phyloP scores from a whole-genome alignment of 1,139 yeast genomes.

The Hansenula sp. region DNA sequence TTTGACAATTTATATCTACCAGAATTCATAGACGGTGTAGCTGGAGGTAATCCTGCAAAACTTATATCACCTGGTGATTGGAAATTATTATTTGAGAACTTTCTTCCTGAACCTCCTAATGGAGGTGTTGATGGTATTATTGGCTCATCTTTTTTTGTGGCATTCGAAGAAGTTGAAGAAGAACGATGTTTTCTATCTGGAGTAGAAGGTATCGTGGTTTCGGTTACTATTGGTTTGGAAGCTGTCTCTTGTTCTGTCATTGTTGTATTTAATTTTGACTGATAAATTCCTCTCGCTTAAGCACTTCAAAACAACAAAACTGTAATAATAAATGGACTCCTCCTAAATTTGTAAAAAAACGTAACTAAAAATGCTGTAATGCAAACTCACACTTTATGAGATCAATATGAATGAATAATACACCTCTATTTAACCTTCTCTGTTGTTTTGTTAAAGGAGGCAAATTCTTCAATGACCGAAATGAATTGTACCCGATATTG shows the following conservation, averaged over 20 bases:
- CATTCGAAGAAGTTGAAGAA: constrained; percentile 4
- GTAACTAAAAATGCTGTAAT: too few relatives aligned
- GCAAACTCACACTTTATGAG: too few relatives aligned
- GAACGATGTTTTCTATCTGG: constrained; percentile 11
- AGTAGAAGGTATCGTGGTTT: constrained; percentile 10
- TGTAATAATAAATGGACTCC: too few relatives aligned
- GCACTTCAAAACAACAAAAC: too few relatives aligned
- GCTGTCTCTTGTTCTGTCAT: neutral
- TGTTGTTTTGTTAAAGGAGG: neutral
- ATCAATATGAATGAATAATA: too few relatives aligned
- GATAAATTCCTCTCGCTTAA: too few relatives aligned
- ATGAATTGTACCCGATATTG: neutral
- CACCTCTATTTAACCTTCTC: too few relatives aligned
- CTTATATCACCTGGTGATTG: constrained; percentile 15
- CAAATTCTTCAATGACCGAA: neutral
- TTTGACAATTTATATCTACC: constrained; percentile 12
- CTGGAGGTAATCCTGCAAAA: constrained; percentile 15
- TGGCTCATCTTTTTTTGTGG: neutral
- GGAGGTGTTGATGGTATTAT: constrained; percentile 20
- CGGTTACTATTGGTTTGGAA: neutral
- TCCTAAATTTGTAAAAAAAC: too few relatives aligned
- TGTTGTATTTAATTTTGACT: neutral
- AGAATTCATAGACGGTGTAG: constrained; percentile 12
- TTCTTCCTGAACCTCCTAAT: constrained; percentile 1
- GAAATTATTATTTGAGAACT: constrained; percentile 3